phyloP scores from a whole-genome alignment of 129 eudicot species.

The Flaveria robusta region DNA sequence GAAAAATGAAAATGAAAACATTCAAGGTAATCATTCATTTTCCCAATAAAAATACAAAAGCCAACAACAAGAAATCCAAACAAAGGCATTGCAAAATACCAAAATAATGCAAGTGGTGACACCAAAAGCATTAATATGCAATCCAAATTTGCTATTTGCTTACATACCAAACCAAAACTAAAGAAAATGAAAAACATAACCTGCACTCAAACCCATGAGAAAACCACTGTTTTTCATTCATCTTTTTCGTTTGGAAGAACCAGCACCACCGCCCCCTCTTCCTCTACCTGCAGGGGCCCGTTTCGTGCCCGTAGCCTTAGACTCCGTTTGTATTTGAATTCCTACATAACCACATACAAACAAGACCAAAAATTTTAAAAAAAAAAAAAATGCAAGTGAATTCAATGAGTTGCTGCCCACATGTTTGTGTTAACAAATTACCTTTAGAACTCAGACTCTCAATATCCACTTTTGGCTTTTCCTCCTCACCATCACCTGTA shows the following conservation, averaged over 20 bases:
- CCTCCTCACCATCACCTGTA: slow-evolving; percentile 51
- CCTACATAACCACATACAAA: slow-evolving; percentile 42
- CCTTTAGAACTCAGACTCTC: slow-evolving; percentile 75
- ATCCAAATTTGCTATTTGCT: slow-evolving; percentile 27
- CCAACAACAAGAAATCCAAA: slow-evolving; percentile 14
- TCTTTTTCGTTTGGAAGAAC: slow-evolving; percentile 78
- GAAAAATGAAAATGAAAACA: background rate
- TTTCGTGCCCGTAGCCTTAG: slow-evolving; percentile 66
- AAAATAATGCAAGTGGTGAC: background rate
- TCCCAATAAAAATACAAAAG: background rate
- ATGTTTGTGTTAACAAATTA: slow-evolving; percentile 22
- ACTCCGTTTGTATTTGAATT: slow-evolving; percentile 69
- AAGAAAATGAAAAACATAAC: slow-evolving; percentile 12
- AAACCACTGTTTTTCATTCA: slow-evolving; percentile 26
- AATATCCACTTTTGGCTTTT: slow-evolving; percentile 67
- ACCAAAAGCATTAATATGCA: slow-evolving; percentile 15
- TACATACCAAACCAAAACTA: slow-evolving; percentile 15
- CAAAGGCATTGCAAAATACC: slow-evolving; percentile 8
- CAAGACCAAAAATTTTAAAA: background rate
- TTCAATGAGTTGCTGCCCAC: background rate
- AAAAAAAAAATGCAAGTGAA: background rate
- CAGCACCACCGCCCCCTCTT: slow-evolving; percentile 56
- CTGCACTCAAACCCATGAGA: slow-evolving; percentile 1
- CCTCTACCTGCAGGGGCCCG: slow-evolving; percentile 74
- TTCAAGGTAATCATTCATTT: background rate